Evolutionary conservation across 495 filamentous ascomycete species (phyloP), one percentile per base, ranked within the genome.

Genomic region (Articulospora tetracladia): DNA sequence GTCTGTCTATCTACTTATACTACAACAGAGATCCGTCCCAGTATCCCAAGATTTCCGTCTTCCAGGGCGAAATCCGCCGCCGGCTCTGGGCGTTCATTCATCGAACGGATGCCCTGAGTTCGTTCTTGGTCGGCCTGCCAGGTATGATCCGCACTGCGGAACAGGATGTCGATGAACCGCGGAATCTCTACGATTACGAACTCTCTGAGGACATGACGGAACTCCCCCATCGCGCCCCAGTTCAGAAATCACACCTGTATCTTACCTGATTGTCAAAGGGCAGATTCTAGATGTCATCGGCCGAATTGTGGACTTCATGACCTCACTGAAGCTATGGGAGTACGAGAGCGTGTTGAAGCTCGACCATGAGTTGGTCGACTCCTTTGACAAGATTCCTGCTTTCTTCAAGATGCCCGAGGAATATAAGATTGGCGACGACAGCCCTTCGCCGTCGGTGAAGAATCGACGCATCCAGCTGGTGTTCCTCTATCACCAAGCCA

Each of bases 31-130:
- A 98, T 70, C 84, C 91, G 12, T 89, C 88, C 62, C 85, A 86
- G 71, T 96, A 91, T 66, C 81, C 91, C 11, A 85, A 86, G 51
- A 87, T 98, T 59, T 83, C 87, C 4, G 86, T 91, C 8, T 93
- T 93, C 66, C 86, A 95, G 69, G 93, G 88, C 23, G 76, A 78
- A 48, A 72, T 75, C 60, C 65, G 75, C 23, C 59, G 75, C 2
- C 69, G 76, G 10, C 46, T 70, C 10, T 78, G 71, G 71, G 20
- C 57, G 20, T 64, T 65, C 17, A 55, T 78, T 0, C 47, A 70
- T 1, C 64, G 67, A 23, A 63, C 72, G 25, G 74, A 78, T 32
- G 53, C 66, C 23, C 48, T 74, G n/a, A 28, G 68, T 1, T 73
- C 70, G 0, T 71, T 74, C 34, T 66, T 74, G 11, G 64, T 70